Evolutionary conservation across 495 filamentous ascomycete species (phyloP).

Genomic region (Lichina pygmaea): DNA sequence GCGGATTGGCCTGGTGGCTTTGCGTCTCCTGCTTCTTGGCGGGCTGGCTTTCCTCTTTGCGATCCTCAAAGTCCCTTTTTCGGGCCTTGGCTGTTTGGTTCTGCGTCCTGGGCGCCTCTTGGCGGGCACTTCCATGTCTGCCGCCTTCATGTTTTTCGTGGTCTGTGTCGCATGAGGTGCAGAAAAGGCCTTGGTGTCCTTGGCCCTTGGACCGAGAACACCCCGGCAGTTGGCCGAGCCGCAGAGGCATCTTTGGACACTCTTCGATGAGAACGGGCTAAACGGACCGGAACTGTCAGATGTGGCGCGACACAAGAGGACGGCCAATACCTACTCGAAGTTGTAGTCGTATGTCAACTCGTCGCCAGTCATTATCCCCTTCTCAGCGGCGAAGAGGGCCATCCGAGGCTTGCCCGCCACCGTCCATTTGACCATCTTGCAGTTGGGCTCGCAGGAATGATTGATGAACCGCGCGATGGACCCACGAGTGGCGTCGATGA

Average conservation of each 20-base stretch:
- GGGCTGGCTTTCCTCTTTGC: background rate
- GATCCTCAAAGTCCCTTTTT: background rate
- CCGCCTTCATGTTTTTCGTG: background rate
- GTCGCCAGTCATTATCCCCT: conserved; percentile 72
- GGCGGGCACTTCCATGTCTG: background rate
- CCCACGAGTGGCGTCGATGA: conserved; percentile 87
- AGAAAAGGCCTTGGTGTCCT: conserved; percentile 1
- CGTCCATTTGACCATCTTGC: conserved; percentile 89
- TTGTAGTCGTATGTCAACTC: conserved; percentile 99
- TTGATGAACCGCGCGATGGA: conserved; percentile 96
- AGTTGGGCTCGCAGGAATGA: conserved; percentile 93
- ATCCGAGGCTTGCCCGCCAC: conserved; percentile 88
- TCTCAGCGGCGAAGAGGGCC: conserved; percentile 84
- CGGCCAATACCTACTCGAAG: conserved; percentile 33
- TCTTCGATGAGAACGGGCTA: conserved; percentile 15
- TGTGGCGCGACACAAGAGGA: background rate
- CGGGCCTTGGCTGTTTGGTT: background rate
- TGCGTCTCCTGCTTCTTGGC: too few relatives aligned
- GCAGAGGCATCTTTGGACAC: conserved; percentile 16
- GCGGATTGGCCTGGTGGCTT: too few relatives aligned
- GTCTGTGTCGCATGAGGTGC: background rate
- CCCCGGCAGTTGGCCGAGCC: conserved; percentile 18
- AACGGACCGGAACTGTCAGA: background rate
- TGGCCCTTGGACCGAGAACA: conserved; percentile 12
- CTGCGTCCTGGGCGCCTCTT: background rate